phyloP scores from a whole-genome alignment of 2,329 filamentous ascomycete genomes.

The Cytospora schulzeri region DNA sequence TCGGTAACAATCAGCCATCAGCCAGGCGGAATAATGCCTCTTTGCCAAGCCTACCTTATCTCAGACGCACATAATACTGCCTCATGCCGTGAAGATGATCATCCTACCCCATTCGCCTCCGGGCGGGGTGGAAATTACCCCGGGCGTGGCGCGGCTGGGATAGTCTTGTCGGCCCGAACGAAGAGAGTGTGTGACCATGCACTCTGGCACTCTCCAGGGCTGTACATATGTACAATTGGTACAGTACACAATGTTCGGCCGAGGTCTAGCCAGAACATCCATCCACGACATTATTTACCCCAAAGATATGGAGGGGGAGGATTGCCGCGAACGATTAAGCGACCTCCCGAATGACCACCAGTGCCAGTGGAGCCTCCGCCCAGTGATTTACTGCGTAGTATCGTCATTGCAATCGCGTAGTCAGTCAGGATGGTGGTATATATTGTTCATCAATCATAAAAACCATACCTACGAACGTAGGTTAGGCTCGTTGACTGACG shows the following conservation, averaged over 20 bases:
- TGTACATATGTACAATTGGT: not conserved
- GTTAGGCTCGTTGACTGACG: not conserved
- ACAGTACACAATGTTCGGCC: not conserved
- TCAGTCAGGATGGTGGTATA: not conserved
- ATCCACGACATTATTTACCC: not conserved
- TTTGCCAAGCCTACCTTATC: not conserved
- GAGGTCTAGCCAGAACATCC: not conserved
- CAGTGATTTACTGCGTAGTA: not conserved
- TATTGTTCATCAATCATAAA: not conserved
- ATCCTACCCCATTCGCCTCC: not conserved
- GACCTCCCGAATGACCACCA: not conserved
- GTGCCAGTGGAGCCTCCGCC: not conserved
- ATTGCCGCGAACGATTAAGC: not conserved
- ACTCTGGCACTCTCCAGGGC: too few relatives aligned
- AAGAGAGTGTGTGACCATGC: not conserved
- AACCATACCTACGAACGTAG: not conserved
- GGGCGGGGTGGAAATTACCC: not conserved
- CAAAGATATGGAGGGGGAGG: not conserved
- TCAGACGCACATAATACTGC: not conserved
- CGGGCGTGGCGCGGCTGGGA: not conserved
- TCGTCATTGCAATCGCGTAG: not conserved
- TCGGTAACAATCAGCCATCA: not conserved
- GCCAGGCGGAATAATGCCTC: not conserved
- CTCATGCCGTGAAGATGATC: not conserved
- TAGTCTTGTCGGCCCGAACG: not conserved